A percentile compares a stretch with the other conserved stretches of the same genome.
Conservation (phyloP, 1,284 basidiomycete species). For the Microbotryum silenes-acaulis region DNA sequence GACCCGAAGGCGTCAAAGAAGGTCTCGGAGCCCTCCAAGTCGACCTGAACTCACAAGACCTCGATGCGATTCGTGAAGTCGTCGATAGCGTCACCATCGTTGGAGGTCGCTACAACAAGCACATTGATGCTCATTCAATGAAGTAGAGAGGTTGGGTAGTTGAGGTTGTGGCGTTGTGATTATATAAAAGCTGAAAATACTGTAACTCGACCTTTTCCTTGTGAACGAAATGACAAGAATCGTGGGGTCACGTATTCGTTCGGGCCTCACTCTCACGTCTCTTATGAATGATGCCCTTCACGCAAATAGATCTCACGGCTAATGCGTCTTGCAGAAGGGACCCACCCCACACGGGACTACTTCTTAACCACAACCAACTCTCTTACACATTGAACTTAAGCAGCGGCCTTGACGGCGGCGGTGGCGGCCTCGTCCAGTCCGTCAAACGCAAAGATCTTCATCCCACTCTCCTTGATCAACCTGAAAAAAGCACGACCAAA, state of each 20-base stretch:
- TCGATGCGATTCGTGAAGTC: conserved; percentile 29
- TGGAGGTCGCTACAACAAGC: conserved; percentile 31
- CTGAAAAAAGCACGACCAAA: conserved; percentile 43
- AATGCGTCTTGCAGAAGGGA: too few species aligned
- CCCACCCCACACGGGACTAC: too few species aligned
- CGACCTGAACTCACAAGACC: conserved; percentile 31
- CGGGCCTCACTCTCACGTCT: too few species aligned
- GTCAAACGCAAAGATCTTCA: conserved; percentile 88
- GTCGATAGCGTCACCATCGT: conserved; percentile 22
- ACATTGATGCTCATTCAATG: conserved; percentile 3
- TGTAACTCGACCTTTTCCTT: too few species aligned
- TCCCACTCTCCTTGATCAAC: conserved; percentile 82
- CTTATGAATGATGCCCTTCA: too few species aligned
- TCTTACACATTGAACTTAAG: neutral
- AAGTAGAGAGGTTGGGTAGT: too few species aligned
- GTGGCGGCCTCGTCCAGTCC: conserved; percentile 59
- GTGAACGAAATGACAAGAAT: too few species aligned
- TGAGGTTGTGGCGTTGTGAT: too few species aligned
- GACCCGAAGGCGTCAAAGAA: conserved; percentile 37
- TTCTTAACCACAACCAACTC: too few species aligned
- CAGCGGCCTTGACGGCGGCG: conserved; percentile 66
- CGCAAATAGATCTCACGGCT: too few species aligned
- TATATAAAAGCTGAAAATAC: too few species aligned
- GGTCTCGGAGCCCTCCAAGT: conserved; percentile 35
- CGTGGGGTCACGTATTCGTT: too few species aligned